Conservation (phyloP, 768 basidiomycete species). For the Russula griseocarnosa region DNA sequence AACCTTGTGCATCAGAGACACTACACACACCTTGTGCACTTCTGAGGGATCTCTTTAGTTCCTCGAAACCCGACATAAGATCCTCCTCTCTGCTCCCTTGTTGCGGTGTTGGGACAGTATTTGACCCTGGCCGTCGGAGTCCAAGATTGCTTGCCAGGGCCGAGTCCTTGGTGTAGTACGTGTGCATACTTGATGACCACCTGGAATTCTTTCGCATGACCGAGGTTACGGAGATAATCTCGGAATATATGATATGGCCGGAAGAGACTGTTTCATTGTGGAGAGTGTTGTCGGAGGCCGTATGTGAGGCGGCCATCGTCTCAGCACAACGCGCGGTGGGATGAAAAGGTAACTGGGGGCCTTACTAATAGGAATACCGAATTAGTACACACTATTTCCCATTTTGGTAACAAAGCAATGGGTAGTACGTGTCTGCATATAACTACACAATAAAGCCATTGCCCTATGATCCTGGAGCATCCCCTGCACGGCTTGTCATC, state of each 20-base stretch:
- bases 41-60: slow-evolving; percentile 69
- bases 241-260: slow-evolving; percentile 80
- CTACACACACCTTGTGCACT: slow-evolving; percentile 56
- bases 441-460: slow-evolving; percentile 21
- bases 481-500: slow-evolving; percentile 61
- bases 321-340: not conserved
- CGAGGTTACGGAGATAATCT: slow-evolving; percentile 87
- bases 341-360: slow-evolving; percentile 3
- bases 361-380: not conserved
- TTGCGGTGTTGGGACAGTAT: slow-evolving; percentile 41
- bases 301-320: slow-evolving; percentile 12
- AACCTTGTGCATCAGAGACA: not conserved
- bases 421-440: slow-evolving; percentile 1
- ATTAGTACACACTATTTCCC: slow-evolving; percentile 18
- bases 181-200: slow-evolving; percentile 77
- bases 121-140: slow-evolving; percentile 55
- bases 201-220: slow-evolving; percentile 97
- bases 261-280: slow-evolving; percentile 40
- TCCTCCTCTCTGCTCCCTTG: slow-evolving; percentile 69
- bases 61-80: slow-evolving; percentile 86
- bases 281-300: not conserved
- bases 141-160: slow-evolving; percentile 72
- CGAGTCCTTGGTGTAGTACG: slow-evolving; percentile 56
- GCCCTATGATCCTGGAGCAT: slow-evolving; percentile 38
- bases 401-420: not conserved